A percentile compares a stretch with the other conserved stretches of the same genome.
phyloP scores from a whole-genome alignment of 495 filamentous ascomycete species.

The Tuber calosporum region DNA sequence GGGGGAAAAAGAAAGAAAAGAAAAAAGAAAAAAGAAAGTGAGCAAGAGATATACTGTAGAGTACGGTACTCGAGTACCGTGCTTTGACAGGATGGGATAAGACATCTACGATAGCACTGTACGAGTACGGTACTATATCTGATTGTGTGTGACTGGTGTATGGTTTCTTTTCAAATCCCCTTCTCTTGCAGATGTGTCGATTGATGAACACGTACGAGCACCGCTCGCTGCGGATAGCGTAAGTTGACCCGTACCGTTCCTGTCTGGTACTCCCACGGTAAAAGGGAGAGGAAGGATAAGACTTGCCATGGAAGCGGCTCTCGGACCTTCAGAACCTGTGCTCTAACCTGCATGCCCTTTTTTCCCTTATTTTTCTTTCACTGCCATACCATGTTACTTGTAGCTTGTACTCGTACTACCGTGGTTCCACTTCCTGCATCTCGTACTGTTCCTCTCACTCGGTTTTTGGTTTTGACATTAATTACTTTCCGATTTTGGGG shows the following conservation, averaged over 20 bases:
- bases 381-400: no score
- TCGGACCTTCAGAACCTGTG: not conserved
- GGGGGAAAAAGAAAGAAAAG: no score
- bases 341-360: not conserved
- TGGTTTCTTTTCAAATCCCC: not conserved
- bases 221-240: not conserved
- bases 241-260: not conserved
- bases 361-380: not conserved
- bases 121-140: no score
- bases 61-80: no score
- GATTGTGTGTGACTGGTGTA: not conserved
- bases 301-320: not conserved
- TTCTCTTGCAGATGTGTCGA: not conserved
- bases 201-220: not conserved
- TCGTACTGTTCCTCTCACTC: not conserved
- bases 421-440: not conserved
- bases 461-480: not conserved
- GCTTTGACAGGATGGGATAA: not conserved
- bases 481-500: no score
- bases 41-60: not conserved
- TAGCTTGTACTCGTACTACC: no score
- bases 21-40: not conserved
- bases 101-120: not conserved
- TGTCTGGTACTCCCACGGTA: not conserved
- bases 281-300: not conserved